These are phyloP conservation scores for Isabelozyma gotoi DNA, from an alignment of 805 yeast genomes.

Conservation along the genomic window DNA sequence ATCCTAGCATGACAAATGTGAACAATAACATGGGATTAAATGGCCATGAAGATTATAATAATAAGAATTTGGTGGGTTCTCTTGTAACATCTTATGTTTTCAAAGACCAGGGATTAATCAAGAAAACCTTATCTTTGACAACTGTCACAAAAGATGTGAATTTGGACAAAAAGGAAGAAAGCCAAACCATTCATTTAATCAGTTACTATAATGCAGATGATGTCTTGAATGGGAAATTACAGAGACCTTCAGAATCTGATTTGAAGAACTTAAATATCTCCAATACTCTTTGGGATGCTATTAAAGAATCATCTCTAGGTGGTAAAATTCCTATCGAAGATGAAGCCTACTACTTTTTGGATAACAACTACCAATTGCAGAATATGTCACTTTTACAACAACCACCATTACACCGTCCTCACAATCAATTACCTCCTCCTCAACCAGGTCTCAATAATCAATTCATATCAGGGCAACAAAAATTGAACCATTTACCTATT, in stretches of 20 bases:
- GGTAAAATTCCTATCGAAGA: conserved; percentile 51
- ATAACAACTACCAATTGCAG: conserved; percentile 42
- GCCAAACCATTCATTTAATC: conserved; percentile 66
- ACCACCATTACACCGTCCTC: conserved; percentile 2
- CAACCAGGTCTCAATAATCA: conserved; percentile 3
- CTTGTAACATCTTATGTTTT: conserved; percentile 61
- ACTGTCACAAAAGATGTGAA: conserved; percentile 33
- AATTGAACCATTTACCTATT: conserved; percentile 2
- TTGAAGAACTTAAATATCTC: conserved; percentile 52
- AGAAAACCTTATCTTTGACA: conserved; percentile 77
- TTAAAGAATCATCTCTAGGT: conserved; percentile 60
- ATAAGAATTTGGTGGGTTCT: conserved; percentile 42
- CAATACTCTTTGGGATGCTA: conserved; percentile 51
- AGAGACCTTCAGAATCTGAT: conserved; percentile 56
- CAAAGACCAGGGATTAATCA: conserved; percentile 72
- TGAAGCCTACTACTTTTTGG: conserved; percentile 49
- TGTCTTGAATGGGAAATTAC: conserved; percentile 56
- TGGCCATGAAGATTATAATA: conserved; percentile 7
- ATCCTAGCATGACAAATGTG: conserved; percentile 2
- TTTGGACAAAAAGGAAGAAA: conserved; percentile 20
- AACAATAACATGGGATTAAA: neutral
- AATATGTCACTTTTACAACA: conserved; percentile 32
- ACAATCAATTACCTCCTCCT: conserved; percentile 1
- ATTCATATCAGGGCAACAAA: neutral
- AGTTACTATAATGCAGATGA: conserved; percentile 79